Percentiles rank a stretch among this genome's conserved stretches.
phyloP scores from a whole-genome alignment of 2,329 filamentous ascomycete species.

The Cladosporium halotolerans region DNA sequence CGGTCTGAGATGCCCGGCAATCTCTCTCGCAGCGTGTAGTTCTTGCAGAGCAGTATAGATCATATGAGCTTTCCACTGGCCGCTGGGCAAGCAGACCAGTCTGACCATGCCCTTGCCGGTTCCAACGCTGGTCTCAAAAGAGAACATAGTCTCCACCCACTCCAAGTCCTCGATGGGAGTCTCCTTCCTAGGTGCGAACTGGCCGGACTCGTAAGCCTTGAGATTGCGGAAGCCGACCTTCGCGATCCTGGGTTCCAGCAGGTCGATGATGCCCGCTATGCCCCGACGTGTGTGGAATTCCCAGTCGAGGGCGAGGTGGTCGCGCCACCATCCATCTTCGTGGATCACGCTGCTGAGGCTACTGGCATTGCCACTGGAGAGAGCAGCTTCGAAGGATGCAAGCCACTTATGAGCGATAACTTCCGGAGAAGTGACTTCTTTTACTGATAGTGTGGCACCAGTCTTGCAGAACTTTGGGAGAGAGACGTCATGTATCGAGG shows the following conservation, averaged over 20 bases:
- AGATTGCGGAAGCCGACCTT: slow-evolving; percentile 34
- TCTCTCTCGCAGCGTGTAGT: slow-evolving; percentile 15
- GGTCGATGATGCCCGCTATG: slow-evolving; percentile 35
- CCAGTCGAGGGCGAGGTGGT: slow-evolving; percentile 53
- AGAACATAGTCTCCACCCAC: slow-evolving; percentile 9
- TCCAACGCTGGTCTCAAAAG: slow-evolving; percentile 18
- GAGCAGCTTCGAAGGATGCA: slow-evolving; percentile 20
- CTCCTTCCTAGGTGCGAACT: slow-evolving; percentile 37
- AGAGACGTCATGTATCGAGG: slow-evolving; percentile 22
- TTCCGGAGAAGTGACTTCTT: slow-evolving; percentile 14
- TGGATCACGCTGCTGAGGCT: slow-evolving; percentile 27
- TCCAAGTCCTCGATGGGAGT: slow-evolving; percentile 32
- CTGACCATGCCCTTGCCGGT: slow-evolving; percentile 31
- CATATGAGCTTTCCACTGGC: slow-evolving; percentile 36
- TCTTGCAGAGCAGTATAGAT: slow-evolving; percentile 33
- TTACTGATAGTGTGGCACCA: slow-evolving; percentile 13
- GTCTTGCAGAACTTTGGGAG: slow-evolving; percentile 24
- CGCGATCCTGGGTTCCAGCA: slow-evolving; percentile 29
- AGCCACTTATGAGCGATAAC: slow-evolving; percentile 28
- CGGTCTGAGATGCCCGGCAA: slow-evolving; percentile 16
- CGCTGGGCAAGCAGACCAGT: slow-evolving; percentile 26
- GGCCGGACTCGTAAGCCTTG: slow-evolving; percentile 36
- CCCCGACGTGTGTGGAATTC: slow-evolving; percentile 51
- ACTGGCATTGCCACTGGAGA: slow-evolving; percentile 18
- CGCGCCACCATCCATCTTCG: slow-evolving; percentile 41